Base-by-base conservation (phyloP, 805 yeast species). In the Lipomyces starkeyi region DNA sequence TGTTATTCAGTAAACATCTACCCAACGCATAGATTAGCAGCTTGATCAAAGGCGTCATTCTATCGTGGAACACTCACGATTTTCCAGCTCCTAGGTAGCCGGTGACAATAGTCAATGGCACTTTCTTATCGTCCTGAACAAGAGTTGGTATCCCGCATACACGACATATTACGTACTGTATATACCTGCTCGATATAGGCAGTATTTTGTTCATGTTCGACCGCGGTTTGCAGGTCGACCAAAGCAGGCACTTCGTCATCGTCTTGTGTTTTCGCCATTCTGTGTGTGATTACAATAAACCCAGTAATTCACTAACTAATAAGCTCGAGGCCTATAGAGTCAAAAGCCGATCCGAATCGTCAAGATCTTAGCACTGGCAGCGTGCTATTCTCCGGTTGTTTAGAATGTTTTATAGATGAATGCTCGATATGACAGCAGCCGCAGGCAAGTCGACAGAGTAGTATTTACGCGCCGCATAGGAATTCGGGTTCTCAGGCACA, bases 61-160 rank as follows among this genome's bases (percentile, higher is more conserved):
- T 13, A 6, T 2, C 1, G 7, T 29, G 11, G 13, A 25, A 3
- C 11, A 43, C 65, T 37, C 32, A 73, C 73, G 95, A 89, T 75
- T 95, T 95, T 1, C 99, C 99, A 13, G 97, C 89, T 0, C 99
- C 99, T 53, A 95, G 80, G 76, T 93, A 95, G 1, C 99, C 99
- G 0, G 99, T 94, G 52, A 95, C 87, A 17, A 95, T 91, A 0
- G 98, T 92, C 20, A 95, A 87, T 0, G 99, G 99, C 4, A 93
- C 93, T 76, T 87, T 88, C 34, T 77, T 76, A 2, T 67, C 57
- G 43, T 43, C 20, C 49, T 17, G n/a, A 43, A 43, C 22, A 43
- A 13, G 29, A 25, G 35, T 64, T 62, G 17, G 53, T 52, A 20
- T 37, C 17, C 22, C 9, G 49, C 49, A 17, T 8, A 8, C 49